Evolutionary conservation across 768 basidiomycete species (phyloP).

Genomic region (Leccinum pellstonianum): DNA sequence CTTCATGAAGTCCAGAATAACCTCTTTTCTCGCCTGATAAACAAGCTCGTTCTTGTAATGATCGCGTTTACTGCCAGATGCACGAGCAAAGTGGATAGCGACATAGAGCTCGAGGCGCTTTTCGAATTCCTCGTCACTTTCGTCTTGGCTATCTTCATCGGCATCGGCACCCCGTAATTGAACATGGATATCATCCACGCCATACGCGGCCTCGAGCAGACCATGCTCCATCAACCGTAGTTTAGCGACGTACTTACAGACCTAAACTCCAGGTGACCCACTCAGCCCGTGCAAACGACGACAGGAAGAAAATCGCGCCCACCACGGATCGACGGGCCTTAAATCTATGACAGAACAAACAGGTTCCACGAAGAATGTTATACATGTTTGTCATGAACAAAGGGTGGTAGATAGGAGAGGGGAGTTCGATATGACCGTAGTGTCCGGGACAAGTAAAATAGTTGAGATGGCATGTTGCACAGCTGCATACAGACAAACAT

Average conservation of each 20-base stretch:
- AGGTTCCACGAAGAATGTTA: constrained; percentile 81
- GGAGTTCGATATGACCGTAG: constrained; percentile 96
- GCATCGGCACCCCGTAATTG: constrained; percentile 33
- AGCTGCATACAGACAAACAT: constrained; percentile 48
- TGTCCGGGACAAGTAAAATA: constrained; percentile 97
- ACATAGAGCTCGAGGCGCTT: constrained; percentile 67
- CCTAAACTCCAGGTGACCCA: constrained; percentile 39
- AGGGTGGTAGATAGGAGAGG: constrained; percentile 93
- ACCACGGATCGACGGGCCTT: constrained; percentile 77
- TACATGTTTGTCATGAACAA: constrained; percentile 92
- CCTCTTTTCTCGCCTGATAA: constrained; percentile 80
- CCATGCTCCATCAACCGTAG: constrained; percentile 88
- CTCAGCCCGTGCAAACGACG: constrained; percentile 8
- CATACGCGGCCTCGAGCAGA: constrained; percentile 76
- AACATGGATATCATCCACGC: constrained; percentile 66
- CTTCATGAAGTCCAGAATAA: constrained; percentile 81
- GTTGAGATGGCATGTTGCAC: constrained; percentile 87
- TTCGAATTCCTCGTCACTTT: constrained; percentile 62
- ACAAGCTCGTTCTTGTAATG: constrained; percentile 87
- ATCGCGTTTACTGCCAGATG: constrained; percentile 64
- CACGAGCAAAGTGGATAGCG: constrained; percentile 42
- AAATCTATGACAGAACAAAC: constrained; percentile 93
- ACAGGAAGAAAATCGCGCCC: constrained; percentile 27
- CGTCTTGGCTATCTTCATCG: constrained; percentile 46
- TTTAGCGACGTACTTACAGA: constrained; percentile 82